Evolutionary conservation across 1,284 basidiomycete genomes (phyloP).

Genomic region (Coniophora puteana): DNA sequence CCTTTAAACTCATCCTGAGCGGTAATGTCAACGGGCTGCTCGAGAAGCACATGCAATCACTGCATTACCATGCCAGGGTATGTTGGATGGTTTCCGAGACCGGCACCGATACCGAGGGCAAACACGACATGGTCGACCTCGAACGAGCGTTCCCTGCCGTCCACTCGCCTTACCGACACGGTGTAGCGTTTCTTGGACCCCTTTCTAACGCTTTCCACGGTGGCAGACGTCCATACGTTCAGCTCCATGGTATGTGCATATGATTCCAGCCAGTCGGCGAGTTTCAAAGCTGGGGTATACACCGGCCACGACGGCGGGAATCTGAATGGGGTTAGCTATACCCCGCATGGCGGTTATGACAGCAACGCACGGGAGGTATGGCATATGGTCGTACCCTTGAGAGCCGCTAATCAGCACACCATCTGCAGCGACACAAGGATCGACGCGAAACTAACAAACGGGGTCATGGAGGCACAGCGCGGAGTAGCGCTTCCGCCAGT

Average conservation of each 20-base stretch:
- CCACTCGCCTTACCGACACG: slow-evolving; percentile 31
- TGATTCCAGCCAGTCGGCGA: slow-evolving; percentile 47
- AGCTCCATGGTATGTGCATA: slow-evolving; percentile 43
- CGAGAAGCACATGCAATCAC: slow-evolving; percentile 31
- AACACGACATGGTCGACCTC: slow-evolving; percentile 35
- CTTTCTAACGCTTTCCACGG: slow-evolving; percentile 27
- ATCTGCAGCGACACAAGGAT: slow-evolving; percentile 9
- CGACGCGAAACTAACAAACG: slow-evolving; percentile 13
- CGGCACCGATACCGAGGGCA: slow-evolving; percentile 41
- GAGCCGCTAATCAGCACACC: not conserved
- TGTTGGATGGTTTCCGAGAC: slow-evolving; percentile 32
- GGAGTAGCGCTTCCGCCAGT: slow-evolving; percentile 29
- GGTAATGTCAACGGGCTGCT: no score
- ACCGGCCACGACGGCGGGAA: slow-evolving; percentile 37
- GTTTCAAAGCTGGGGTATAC: slow-evolving; percentile 32
- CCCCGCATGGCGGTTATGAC: not conserved
- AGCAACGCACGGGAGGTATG: slow-evolving; percentile 32
- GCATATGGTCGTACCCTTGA: slow-evolving; percentile 30
- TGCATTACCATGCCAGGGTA: slow-evolving; percentile 27
- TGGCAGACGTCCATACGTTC: slow-evolving; percentile 41
- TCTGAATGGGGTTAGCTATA: slow-evolving; percentile 10
- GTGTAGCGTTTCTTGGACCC: slow-evolving; percentile 35
- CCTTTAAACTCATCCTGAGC: slow-evolving; percentile 51
- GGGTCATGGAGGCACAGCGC: slow-evolving; percentile 15
- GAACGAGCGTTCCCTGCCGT: slow-evolving; percentile 29